These are phyloP conservation scores for Podaxis sp. DNA, from an alignment of 768 basidiomycete species.

Conservation along the genomic window DNA sequence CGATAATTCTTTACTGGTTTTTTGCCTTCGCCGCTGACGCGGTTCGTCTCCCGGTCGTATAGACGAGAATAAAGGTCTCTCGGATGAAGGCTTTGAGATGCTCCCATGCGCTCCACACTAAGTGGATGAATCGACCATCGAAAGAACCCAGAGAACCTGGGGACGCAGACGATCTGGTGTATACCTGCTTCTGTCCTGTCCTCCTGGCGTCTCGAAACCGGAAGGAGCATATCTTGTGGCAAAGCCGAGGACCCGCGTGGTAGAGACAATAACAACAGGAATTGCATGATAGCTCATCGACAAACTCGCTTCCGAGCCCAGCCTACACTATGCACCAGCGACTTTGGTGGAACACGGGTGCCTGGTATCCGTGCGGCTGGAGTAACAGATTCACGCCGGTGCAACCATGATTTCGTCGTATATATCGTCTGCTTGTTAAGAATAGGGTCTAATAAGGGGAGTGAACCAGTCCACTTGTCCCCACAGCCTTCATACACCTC, in stretches of 20 bases:
- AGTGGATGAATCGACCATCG: slow-evolving; percentile 13
- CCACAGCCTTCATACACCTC: no score
- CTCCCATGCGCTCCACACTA: not conserved
- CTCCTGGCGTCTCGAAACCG: slow-evolving; percentile 32
- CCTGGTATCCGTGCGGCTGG: slow-evolving; percentile 30
- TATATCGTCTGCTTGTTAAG: not conserved
- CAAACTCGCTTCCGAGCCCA: slow-evolving; percentile 2
- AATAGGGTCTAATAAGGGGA: no score
- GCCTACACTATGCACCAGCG: not conserved
- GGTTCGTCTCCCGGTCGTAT: no score
- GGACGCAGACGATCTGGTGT: slow-evolving; percentile 44
- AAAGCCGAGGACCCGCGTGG: slow-evolving; percentile 27
- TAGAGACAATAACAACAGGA: slow-evolving; percentile 48
- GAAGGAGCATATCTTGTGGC: not conserved
- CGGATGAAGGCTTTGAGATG: not conserved
- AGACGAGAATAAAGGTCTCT: not conserved
- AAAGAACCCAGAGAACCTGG: slow-evolving; percentile 21
- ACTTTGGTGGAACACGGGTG: not conserved
- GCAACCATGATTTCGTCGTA: not conserved
- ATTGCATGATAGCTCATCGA: slow-evolving; percentile 32
- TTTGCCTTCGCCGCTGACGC: no score
- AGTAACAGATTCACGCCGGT: slow-evolving; percentile 61
- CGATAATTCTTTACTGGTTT: no score
- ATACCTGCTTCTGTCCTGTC: slow-evolving; percentile 40
- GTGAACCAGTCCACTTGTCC: no score